These are phyloP conservation scores for Diutina neorugosa DNA, from an alignment of 1,139 yeast genomes.

Conservation along the genomic window DNA sequence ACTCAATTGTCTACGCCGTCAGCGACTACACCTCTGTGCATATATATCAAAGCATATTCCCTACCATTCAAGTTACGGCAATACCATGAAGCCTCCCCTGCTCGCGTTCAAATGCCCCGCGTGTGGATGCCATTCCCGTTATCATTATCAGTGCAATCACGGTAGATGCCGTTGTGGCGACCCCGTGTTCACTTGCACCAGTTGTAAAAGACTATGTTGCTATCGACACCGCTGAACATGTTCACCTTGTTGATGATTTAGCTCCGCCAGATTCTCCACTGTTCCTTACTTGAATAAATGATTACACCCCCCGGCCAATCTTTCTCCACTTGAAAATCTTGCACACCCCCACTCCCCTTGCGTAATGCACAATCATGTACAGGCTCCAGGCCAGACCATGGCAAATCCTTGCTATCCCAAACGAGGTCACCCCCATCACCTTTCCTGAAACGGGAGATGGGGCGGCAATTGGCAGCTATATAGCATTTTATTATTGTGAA, in stretches of 20 bases:
- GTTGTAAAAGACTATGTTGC: neutral
- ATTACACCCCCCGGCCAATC: neutral
- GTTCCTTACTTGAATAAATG: no score
- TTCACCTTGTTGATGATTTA: neutral
- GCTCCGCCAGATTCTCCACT: neutral
- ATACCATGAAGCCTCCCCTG: neutral
- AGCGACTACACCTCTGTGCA: neutral
- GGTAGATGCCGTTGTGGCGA: slow-evolving; percentile 3
- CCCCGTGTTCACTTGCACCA: neutral
- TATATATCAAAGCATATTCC: neutral
- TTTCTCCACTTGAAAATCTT: neutral
- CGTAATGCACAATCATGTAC: neutral
- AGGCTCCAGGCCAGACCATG: neutral
- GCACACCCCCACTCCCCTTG: neutral
- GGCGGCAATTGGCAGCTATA: neutral
- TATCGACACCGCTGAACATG: neutral
- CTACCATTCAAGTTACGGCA: neutral
- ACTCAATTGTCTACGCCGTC: neutral
- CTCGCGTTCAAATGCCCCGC: neutral
- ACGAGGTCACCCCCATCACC: neutral
- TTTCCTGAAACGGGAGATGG: neutral
- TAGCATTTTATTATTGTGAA: no score
- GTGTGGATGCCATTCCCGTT: neutral
- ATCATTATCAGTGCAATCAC: neutral
- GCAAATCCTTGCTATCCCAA: neutral